Base-by-base conservation (phyloP, 1,284 basidiomycete genomes). In the Sporisorium exsertum region DNA sequence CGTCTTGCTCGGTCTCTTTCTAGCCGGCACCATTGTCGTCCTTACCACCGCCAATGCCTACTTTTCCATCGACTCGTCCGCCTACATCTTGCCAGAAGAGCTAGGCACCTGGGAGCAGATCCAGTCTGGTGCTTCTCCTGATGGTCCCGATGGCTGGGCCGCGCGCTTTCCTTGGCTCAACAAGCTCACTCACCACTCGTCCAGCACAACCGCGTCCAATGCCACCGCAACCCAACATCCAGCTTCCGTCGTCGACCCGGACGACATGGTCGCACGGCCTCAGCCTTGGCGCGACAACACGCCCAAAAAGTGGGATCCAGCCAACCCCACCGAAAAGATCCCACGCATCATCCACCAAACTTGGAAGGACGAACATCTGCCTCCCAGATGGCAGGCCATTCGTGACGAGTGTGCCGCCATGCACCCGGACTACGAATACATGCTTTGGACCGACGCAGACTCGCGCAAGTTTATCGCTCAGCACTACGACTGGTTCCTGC, bases 281-380 rank as follows among this genome's bases (percentile, higher is more conserved):
- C 66, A 73, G 47, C 70, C 75, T 6, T 72, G 70, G 70, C 64
- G 70, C 42, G 69, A 77, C 66, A 72, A 77, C 51, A 59, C 69
- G 0, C 70, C 66, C 32, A 72, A 65, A 27, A 45, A 68, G 32
- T 72, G 69, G 64, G 66, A 77, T 24, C 55, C 69, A 24, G 58
- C 20, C 62, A 70, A 64, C 37, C 80, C 83, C 16, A 56, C 50
- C 6, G 83, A 83, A 54, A 79, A 79, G 60, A 92, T 98, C 46
- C 96, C 96, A 2, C 90, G 94, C 56, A 94, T 99, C 79, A 91
- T 99, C 59, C 96, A 99, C 87, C 96, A 98, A 89, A 99, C 97
- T 22, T 99, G 96, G 96, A 97, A 97, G 88, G 91, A 92, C 20
- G 91, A 96, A 72, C 90, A 89, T 0, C 88, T 99, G 24, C 97